phyloP scores from a whole-genome alignment of 1,284 basidiomycete genomes.

The Irpex sp. region DNA sequence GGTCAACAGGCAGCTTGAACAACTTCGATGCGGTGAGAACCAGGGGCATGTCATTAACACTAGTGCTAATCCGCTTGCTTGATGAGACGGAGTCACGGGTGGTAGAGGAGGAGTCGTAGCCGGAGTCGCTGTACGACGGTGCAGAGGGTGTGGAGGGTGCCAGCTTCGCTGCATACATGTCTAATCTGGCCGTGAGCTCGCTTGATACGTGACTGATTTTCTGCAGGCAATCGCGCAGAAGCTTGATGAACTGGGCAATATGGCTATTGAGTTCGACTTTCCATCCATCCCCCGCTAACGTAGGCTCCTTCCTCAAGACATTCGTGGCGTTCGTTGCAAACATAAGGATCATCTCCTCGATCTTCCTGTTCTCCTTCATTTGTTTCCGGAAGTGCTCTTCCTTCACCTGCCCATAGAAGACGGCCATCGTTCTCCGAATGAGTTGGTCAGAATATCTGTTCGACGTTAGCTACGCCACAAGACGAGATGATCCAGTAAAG shows the following conservation, averaged over 20 bases:
- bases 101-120: conserved; percentile 55
- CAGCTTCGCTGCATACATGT: conserved; percentile 81
- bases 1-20: conserved; percentile 70
- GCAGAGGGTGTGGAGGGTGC: conserved; percentile 44
- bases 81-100: conserved; percentile 48
- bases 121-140: conserved; percentile 49
- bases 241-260: conserved; percentile 82
- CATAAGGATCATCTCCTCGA: conserved; percentile 95
- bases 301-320: conserved; percentile 80
- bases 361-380: conserved; percentile 94
- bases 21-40: conserved; percentile 69
- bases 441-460: conserved; percentile 83
- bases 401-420: conserved; percentile 88
- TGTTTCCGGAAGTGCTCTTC: conserved; percentile 82
- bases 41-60: conserved; percentile 70
- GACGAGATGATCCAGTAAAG: not conserved
- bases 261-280: conserved; percentile 91
- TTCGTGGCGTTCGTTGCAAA: conserved; percentile 90
- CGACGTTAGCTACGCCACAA: not conserved
- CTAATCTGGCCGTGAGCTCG: conserved; percentile 79
- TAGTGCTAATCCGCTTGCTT: conserved; percentile 41
- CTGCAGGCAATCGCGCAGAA: conserved; percentile 79
- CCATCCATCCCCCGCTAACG: conserved; percentile 81
- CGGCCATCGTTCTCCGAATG: conserved; percentile 83
- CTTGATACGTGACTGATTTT: conserved; percentile 74